Percentiles rank a stretch among this genome's conserved stretches.
Conservation (phyloP, 2,329 filamentous ascomycete genomes). For the Zymoseptoria tritici region DNA sequence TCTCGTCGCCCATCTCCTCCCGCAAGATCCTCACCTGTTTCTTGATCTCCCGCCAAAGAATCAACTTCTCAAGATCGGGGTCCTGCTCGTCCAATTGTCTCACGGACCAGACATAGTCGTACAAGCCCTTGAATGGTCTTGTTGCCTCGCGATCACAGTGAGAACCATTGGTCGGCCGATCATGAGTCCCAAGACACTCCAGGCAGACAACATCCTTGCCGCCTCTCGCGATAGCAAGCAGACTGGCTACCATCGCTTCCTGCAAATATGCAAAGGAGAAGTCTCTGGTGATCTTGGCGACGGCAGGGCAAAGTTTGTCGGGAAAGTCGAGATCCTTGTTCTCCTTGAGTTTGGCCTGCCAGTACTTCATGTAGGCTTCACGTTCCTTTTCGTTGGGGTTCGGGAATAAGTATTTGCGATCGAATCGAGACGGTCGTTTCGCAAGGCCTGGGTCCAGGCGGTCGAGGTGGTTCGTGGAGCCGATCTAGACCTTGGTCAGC, state of each 20-base stretch:
- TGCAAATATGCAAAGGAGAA: conserved; percentile 66
- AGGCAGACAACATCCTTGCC: conserved; percentile 30
- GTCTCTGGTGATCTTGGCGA: conserved; percentile 55
- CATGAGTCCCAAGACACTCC: conserved; percentile 23
- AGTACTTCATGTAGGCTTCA: conserved; percentile 54
- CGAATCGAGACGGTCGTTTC: conserved; percentile 59
- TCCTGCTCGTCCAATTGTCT: conserved; percentile 30
- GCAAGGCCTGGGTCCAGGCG: conserved; percentile 56
- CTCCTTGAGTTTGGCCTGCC: conserved; percentile 48
- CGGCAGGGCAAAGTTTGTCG: conserved; percentile 48
- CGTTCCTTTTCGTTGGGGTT: conserved; percentile 50
- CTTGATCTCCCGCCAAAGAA: conserved; percentile 56
- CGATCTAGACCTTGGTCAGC: conserved; percentile 50
- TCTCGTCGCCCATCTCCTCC: conserved; percentile 46
- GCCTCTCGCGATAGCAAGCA: conserved; percentile 51
- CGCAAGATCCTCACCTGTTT: conserved; percentile 55
- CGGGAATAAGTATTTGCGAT: conserved; percentile 59
- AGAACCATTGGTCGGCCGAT: conserved; percentile 9
- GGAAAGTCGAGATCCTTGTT: conserved; percentile 57
- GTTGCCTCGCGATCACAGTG: conserved; percentile 18
- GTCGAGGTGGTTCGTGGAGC: conserved; percentile 46
- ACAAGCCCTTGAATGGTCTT: conserved; percentile 22
- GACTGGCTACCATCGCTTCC: conserved; percentile 58
- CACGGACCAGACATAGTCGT: conserved; percentile 24
- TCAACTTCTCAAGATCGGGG: conserved; percentile 43